These are phyloP conservation scores for Paecilomyces sp. DNA, from an alignment of 2,329 filamentous ascomycete genomes.

Conservation along the genomic window DNA sequence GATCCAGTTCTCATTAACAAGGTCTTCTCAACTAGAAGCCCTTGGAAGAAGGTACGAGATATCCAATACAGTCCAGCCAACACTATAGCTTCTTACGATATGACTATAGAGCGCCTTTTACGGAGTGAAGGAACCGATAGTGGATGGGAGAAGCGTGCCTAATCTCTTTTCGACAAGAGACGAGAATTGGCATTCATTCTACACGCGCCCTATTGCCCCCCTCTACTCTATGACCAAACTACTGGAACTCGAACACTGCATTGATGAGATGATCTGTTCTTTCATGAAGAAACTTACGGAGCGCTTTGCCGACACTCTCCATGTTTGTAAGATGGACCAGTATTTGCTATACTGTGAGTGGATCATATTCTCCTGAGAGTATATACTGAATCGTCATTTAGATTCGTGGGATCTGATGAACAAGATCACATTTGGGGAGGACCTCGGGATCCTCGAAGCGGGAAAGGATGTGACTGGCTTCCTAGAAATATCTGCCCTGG, in stretches of 20 bases:
- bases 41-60: neutral
- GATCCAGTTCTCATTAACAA: constrained; percentile 3
- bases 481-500: neutral
- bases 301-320: neutral
- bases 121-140: neutral
- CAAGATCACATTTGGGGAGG: neutral
- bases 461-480: neutral
- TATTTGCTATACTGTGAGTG: neutral
- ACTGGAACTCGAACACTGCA: constrained; percentile 1
- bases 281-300: neutral
- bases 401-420: neutral
- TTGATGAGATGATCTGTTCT: neutral
- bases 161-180: constrained; percentile 6
- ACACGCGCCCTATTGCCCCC: neutral
- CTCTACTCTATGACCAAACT: constrained; percentile 1
- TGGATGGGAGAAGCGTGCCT: constrained; percentile 1
- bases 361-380: neutral
- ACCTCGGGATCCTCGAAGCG: neutral
- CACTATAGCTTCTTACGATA: neutral
- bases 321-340: neutral
- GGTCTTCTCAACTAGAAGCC: neutral
- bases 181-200: constrained; percentile 6
- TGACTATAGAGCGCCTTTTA: neutral
- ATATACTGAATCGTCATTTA: neutral
- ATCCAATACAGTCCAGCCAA: no score